phyloP scores from a whole-genome alignment of 2,329 filamentous ascomycete species.

The Mycogone perniciosa region DNA sequence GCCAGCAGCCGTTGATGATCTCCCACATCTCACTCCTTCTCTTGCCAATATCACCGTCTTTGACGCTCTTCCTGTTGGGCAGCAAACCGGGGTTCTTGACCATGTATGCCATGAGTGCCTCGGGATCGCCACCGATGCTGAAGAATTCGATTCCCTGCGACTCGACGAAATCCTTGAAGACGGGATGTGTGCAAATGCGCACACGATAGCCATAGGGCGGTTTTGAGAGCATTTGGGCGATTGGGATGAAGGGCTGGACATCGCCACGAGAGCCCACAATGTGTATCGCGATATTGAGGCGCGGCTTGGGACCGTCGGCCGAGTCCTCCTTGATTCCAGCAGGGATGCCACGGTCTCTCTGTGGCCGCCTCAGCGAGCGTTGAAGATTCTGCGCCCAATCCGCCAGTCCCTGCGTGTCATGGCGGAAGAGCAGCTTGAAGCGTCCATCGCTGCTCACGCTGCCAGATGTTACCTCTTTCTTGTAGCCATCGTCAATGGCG shows the following conservation, averaged over 20 bases:
- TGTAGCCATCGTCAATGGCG: constrained; percentile 17
- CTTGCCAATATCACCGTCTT: constrained; percentile 30
- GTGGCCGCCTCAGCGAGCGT: constrained; percentile 3
- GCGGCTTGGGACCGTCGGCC: constrained; percentile 15
- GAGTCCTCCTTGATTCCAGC: background rate
- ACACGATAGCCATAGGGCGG: constrained; percentile 44
- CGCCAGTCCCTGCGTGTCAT: constrained; percentile 21
- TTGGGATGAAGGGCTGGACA: constrained; percentile 50
- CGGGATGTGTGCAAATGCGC: constrained; percentile 49
- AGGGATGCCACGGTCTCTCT: background rate
- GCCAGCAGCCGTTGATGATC: constrained; percentile 33
- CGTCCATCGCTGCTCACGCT: constrained; percentile 25
- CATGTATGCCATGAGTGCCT: constrained; percentile 40
- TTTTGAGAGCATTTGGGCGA: constrained; percentile 40
- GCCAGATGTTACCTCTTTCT: constrained; percentile 18
- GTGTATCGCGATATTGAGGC: constrained; percentile 28
- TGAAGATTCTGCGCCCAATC: constrained; percentile 23
- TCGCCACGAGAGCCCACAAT: constrained; percentile 28
- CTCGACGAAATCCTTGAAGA: constrained; percentile 48
- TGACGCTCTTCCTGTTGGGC: constrained; percentile 30
- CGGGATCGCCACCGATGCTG: constrained; percentile 50
- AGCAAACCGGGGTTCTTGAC: constrained; percentile 34
- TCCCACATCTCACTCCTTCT: constrained; percentile 30
- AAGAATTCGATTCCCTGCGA: constrained; percentile 51
- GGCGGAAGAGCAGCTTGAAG: constrained; percentile 26